Conservation (phyloP, 768 basidiomycete species). For the Panaeolus cyanescens region DNA sequence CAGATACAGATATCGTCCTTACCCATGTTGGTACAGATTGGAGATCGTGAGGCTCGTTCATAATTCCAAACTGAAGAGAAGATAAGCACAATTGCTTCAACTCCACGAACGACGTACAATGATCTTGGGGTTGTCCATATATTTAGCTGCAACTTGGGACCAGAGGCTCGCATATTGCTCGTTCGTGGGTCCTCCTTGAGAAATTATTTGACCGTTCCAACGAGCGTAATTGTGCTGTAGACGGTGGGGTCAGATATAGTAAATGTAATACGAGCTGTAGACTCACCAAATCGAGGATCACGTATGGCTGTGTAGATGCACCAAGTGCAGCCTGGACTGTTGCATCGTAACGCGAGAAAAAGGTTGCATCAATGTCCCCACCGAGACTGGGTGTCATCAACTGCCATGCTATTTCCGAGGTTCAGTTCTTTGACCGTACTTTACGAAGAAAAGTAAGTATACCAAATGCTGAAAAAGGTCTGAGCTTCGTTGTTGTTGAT, state of each 20-base stretch:
- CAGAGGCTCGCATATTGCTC: constrained; percentile 55
- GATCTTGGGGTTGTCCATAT: constrained; percentile 39
- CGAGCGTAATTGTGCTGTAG: constrained; percentile 58
- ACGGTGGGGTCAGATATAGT: not conserved
- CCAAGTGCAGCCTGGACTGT: constrained; percentile 49
- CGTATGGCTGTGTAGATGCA: constrained; percentile 40
- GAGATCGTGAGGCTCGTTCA: constrained; percentile 67
- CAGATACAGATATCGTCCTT: not conserved
- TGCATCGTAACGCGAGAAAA: constrained; percentile 46
- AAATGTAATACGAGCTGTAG: not conserved
- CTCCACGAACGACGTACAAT: constrained; percentile 35
- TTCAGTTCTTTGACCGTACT: not conserved
- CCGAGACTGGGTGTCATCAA: constrained; percentile 51
- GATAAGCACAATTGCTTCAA: constrained; percentile 1
- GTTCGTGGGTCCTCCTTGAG: constrained; percentile 59
- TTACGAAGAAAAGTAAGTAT: not conserved
- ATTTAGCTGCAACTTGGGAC: constrained; percentile 52
- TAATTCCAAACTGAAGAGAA: constrained; percentile 30
- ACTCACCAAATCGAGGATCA: constrained; percentile 51
- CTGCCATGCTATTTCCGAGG: constrained; percentile 43
- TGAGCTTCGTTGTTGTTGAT: not conserved
- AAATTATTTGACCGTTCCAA: constrained; percentile 57
- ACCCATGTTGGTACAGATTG: constrained; percentile 47
- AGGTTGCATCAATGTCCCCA: constrained; percentile 43
- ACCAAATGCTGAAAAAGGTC: not conserved